Evolutionary conservation across 2,329 filamentous ascomycete genomes (phyloP), one percentile per base, ranked within the genome.

Genomic region (Paecilomyces dactylethromorphus): DNA sequence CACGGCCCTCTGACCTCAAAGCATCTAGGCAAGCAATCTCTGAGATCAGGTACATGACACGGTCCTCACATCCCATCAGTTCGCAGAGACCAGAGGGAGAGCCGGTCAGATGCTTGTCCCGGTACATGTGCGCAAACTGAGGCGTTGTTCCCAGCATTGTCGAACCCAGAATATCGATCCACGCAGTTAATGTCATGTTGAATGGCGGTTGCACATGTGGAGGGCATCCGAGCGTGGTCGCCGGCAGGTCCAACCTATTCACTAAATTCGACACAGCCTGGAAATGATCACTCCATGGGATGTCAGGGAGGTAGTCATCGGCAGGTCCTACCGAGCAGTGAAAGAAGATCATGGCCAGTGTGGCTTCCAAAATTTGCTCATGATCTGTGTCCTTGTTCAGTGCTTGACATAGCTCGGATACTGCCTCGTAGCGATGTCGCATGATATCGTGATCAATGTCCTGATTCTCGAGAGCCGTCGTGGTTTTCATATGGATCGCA

Each of bases 221-320:
- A 64, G 87, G 82, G 55, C 81, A 79, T 55, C 83, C 81, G 61
- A 86, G 81, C 57, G 93, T 85, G 54, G 87, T 74, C 45, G 82
- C 81, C 10, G 90, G 88, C 45, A 97, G 85, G 60, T 92, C 87
- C 33, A 97, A 87, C 76, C 91, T 92, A 72, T 89, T 85, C 24
- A 96, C 90, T 56, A 97, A 82, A 66, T 87, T 92, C 65, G 89
- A 88, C 21, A 89, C 93, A 3, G 92, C 92, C 73, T 95, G 89
- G 79, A 97, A 97, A 79, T 99, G 94, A 73, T 96, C 90, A 78
- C 93, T 90, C 94, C 94, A 99, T 22, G 92, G 87, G 66, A 97
- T 96, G 71, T 97, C 92, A 15, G 91, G 89, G 24, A 97, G 85
- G 53, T 84, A 84, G 71, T 97, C 91, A 67, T 94, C 89, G 35